Base-by-base conservation (phyloP, 768 basidiomycete species). In the Podaxis sp. region DNA sequence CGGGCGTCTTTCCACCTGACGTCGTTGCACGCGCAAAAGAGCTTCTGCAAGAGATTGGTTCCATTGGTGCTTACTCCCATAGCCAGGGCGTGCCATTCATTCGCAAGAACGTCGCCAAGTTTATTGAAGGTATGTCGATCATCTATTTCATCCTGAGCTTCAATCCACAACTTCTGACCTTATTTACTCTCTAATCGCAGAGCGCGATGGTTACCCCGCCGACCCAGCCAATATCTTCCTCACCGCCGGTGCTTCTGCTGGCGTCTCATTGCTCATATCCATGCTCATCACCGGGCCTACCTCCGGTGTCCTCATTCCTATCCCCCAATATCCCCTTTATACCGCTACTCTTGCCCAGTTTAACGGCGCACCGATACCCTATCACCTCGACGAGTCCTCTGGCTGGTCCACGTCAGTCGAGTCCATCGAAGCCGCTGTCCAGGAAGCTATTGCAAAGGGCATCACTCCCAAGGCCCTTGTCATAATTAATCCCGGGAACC, bases 401-500 rank as follows among this genome's bases (percentile, higher is more conserved):
- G 90, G 76, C 52, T 99, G 96, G 96, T 85, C 89, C 6, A 93
- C 95, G 17, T 88, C 89, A 52, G 79, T 86, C 43, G 71, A 76
- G 9, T 84, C 86, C 55, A 85, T 98, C 67, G 80, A 86, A 64
- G 75, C 77, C 0, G 86, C 91, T 4, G 78, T 98, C 64, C 77
- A 82, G 13, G 82, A 87, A 38, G 91, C 91, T 1, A 76, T 80
- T 29, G 75, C 77, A 62, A 82, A 87, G 17, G 88, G 88, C 66
- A 78, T 84, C 29, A 74, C 76, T 4, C 82, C 93, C 55, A 94
- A 90, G 68, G 94, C 90, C 4, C 84, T 99, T 61, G 96, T 98
- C 65, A 85, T 99, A 69, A 98, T 99, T 82, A 99, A 99, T 79
- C 96, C 96, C 0, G 96, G 96, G 24, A 99, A 98, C 77, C 96